Percentiles rank a stretch among this genome's conserved stretches.
Evolutionary conservation across 2,329 filamentous ascomycete species (phyloP).

Genomic region (Pleoardoris graminearum): DNA sequence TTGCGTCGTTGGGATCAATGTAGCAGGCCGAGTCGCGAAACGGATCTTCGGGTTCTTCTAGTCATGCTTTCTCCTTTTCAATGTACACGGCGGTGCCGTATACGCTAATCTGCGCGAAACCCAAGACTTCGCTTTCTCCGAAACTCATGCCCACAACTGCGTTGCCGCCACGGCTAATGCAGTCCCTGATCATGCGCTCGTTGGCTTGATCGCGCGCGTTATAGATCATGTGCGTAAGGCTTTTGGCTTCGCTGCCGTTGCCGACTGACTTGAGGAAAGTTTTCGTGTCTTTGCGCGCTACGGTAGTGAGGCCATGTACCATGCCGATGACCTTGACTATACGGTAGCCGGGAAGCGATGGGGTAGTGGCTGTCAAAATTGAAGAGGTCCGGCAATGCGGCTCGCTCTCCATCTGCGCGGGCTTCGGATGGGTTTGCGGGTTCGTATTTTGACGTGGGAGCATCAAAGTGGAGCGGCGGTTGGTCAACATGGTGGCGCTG

Average conservation of each 20-base stretch:
- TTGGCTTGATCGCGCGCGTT: conserved; percentile 40
- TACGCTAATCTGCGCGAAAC: conserved; percentile 39
- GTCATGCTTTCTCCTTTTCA: conserved; percentile 24
- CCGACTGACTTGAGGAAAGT: conserved; percentile 38
- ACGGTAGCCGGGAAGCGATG: conserved; percentile 31
- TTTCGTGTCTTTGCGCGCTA: conserved; percentile 40
- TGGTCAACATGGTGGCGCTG: conserved; percentile 35
- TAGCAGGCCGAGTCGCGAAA: conserved; percentile 6
- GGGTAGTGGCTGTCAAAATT: conserved; percentile 35
- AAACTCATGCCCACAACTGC: conserved; percentile 37
- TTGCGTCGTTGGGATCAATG: neutral
- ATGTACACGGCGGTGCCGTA: conserved; percentile 40
- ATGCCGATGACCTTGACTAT: conserved; percentile 32
- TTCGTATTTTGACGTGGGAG: conserved; percentile 25
- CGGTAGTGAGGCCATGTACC: conserved; percentile 38
- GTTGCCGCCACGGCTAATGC: conserved; percentile 37
- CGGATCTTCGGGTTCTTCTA: conserved; percentile 7
- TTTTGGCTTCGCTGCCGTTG: conserved; percentile 37
- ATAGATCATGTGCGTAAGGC: conserved; percentile 37
- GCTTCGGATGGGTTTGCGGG: conserved; percentile 11
- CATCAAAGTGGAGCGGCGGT: conserved; percentile 43
- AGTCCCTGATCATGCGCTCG: conserved; percentile 41
- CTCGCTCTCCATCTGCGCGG: conserved; percentile 26
- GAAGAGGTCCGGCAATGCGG: conserved; percentile 33
- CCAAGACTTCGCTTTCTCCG: conserved; percentile 38